A percentile compares a stretch with the other conserved stretches of the same genome.
Evolutionary conservation across 2,329 filamentous ascomycete genomes (phyloP).

Genomic region (Penicillium glabrum): DNA sequence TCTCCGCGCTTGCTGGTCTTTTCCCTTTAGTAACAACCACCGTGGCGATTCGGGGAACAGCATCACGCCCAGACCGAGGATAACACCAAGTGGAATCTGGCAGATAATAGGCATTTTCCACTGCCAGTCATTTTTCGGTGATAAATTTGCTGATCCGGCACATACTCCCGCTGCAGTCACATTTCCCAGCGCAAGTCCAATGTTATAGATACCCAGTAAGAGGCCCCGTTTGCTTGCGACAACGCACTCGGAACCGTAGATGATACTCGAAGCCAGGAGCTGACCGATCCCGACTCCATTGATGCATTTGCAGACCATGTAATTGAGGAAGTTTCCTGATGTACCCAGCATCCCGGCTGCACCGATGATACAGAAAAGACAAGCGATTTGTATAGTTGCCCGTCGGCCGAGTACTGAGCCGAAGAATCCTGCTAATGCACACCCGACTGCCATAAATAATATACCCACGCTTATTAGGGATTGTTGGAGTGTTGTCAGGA

Average conservation of each 20-base stretch:
- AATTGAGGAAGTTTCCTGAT: conserved; percentile 19
- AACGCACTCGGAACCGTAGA: conserved; percentile 27
- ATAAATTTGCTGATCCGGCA: conserved; percentile 23
- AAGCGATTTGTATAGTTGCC: conserved; percentile 24
- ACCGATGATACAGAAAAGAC: conserved; percentile 21
- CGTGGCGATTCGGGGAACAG: conserved; percentile 29
- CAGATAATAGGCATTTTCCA: conserved; percentile 32
- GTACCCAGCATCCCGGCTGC: conserved; percentile 29
- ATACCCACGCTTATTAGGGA: conserved; percentile 27
- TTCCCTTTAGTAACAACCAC: conserved; percentile 20
- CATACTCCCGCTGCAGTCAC: conserved; percentile 27
- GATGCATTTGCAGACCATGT: conserved; percentile 28
- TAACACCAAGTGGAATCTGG: conserved; percentile 27
- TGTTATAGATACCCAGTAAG: conserved; percentile 24
- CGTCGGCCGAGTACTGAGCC: conserved; percentile 22
- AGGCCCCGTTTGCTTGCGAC: conserved; percentile 23
- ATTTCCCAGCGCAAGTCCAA: conserved; percentile 27
- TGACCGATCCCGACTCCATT: conserved; percentile 25
- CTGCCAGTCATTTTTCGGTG: conserved; percentile 24
- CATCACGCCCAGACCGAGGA: conserved; percentile 22
- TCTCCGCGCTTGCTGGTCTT: conserved; percentile 21
- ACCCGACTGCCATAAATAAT: conserved; percentile 28
- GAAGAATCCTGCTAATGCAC: conserved; percentile 18
- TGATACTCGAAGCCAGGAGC: conserved; percentile 16
- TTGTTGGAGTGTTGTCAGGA: conserved; percentile 24